Evolutionary conservation across 345 rosid species (phyloP).

Genomic region (Eucalyptus cladocalyx): DNA sequence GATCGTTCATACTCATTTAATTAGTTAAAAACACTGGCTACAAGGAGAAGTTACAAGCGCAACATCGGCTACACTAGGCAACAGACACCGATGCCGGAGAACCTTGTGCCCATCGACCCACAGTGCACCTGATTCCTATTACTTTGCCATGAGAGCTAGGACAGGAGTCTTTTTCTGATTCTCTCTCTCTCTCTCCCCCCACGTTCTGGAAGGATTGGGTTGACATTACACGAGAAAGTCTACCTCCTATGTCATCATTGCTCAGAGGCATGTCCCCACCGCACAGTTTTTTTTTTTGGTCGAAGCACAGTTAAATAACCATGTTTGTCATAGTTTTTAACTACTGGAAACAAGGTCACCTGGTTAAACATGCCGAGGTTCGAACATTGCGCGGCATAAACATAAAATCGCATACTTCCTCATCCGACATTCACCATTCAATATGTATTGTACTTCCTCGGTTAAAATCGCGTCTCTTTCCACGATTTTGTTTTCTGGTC

Average conservation of each 20-base stretch:
- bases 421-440: neutral
- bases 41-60: neutral
- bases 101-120: neutral
- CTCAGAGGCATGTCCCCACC: neutral
- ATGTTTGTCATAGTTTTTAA: neutral
- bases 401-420: neutral
- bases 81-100: neutral
- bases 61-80: neutral
- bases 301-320: neutral
- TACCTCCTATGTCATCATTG: neutral
- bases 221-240: neutral
- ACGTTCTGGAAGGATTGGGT: neutral
- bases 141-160: neutral
- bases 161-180: neutral
- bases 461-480: neutral
- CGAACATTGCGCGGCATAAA: neutral
- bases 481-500: neutral
- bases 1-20: neutral
- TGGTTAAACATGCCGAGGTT: neutral
- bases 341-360: neutral
- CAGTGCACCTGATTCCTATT: neutral
- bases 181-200: neutral
- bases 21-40: neutral
- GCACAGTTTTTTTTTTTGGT: too few relatives aligned
- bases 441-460: neutral